phyloP scores from a whole-genome alignment of 1,284 basidiomycete species.

The Melanopsichium pennsylvanicum region DNA sequence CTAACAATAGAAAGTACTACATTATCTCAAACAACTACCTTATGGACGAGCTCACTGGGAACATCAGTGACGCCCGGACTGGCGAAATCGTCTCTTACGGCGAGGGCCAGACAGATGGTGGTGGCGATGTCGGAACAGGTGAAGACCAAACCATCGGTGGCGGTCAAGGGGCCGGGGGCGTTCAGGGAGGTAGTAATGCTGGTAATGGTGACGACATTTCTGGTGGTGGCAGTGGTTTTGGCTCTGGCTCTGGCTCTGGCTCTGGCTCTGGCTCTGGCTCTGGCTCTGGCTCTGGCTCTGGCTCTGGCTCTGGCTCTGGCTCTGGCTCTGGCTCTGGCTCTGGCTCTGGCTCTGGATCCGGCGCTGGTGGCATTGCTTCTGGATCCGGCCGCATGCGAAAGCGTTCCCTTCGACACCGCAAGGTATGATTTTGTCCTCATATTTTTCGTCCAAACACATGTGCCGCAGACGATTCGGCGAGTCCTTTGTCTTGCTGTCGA shows the following conservation, averaged over 20 bases:
- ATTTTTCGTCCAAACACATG: not conserved
- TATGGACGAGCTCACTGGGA: slow-evolving; percentile 18
- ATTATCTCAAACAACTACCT: slow-evolving; percentile 7
- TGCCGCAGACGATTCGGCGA: not conserved
- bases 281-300: not conserved
- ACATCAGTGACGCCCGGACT: slow-evolving; percentile 30
- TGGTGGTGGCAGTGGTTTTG: slow-evolving; percentile 1
- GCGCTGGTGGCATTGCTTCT: slow-evolving; percentile 1
- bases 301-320: not conserved
- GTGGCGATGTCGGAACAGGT: not conserved
- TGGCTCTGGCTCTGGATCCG: not conserved
- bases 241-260: not conserved
- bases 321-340: not conserved
- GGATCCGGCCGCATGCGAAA: slow-evolving; percentile 17
- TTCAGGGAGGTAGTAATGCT: not conserved
- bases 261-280: too few species aligned
- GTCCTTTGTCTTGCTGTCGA: not conserved
- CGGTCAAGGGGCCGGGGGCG: slow-evolving; percentile 1
- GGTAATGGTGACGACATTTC: not conserved
- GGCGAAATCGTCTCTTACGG: slow-evolving; percentile 27
- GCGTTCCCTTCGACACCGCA: slow-evolving; percentile 19
- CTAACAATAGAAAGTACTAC: slow-evolving; percentile 14
- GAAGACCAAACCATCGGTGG: too few species aligned
- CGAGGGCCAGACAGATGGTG: too few species aligned
- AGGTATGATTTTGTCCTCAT: slow-evolving; percentile 25